Evolutionary conservation across 176 grass and related monocot species (phyloP), one percentile per base, ranked within the genome.

Genomic region (Calamus simplicifolius): DNA sequence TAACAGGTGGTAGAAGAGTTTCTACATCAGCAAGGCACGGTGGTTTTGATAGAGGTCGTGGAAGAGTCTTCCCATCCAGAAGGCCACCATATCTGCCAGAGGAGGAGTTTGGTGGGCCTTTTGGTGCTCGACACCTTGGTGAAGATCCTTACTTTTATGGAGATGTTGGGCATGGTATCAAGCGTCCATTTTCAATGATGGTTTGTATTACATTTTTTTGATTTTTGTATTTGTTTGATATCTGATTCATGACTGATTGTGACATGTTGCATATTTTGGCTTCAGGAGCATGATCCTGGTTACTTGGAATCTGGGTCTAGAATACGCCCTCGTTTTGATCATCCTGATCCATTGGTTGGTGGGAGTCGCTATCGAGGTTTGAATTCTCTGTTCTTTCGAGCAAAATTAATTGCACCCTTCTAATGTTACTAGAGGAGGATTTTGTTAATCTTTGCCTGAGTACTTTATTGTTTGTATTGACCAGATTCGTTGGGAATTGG

Each of bases 251-350:
- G 35, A 43, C 0, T 43, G 35, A 43, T 43, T 43, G 8, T 12
- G 2, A 43, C 12, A 43, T 43, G 8, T 10, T 43, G 12, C 35
- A 43, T 43, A 43, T 43, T 43, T 43, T 43, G 8, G 35, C 35
- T 59, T 53, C 48, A 82, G 79, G 79, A 82, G 14, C 73, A 75
- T 57, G 79, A 61, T 48, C 59, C 68, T 72, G 73, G 73, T 27
- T 82, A 77, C 15, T 72, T 77, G 64, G 61, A 82, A 60, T 54
- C 56, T 67, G 66, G 54, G 50, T 38, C 56, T 16, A 65, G 57
- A 29, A 19, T 77, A 54, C 79, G 73, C 17, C 79, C 79, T 52
- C 68, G 79, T 59, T 77, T 76, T 82, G 73, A 82, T 59, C 62
- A 76, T 52, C 63, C 74, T 5, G 79, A 72, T 29, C 29, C 56